Evolutionary conservation across 495 filamentous ascomycete genomes (phyloP).

Genomic region (Neurospora discreta): DNA sequence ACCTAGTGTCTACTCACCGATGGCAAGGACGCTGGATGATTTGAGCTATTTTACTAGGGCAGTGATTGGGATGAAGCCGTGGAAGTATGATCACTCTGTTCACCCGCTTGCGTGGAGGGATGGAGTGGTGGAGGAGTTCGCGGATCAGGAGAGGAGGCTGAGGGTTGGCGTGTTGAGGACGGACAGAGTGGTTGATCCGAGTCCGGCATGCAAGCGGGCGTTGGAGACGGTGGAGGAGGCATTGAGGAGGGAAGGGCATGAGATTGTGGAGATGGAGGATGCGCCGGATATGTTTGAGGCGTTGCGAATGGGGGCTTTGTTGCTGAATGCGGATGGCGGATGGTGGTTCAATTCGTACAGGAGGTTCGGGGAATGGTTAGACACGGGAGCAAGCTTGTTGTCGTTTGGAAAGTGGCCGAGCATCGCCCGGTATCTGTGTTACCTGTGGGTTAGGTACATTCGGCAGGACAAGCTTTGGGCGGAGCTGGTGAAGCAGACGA

Average conservation of each 20-base stretch:
- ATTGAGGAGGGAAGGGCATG: constrained; percentile 60
- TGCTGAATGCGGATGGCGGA: constrained; percentile 83
- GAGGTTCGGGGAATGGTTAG: constrained; percentile 66
- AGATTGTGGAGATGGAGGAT: constrained; percentile 55
- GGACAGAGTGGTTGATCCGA: constrained; percentile 81
- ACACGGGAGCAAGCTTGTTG: constrained; percentile 63
- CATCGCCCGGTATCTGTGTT: constrained; percentile 76
- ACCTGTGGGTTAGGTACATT: constrained; percentile 78
- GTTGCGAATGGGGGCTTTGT: constrained; percentile 66
- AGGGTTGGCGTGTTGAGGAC: constrained; percentile 67
- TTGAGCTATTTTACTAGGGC: constrained; percentile 74
- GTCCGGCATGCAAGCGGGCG: constrained; percentile 73
- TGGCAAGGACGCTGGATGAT: constrained; percentile 81
- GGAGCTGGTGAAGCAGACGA: constrained; percentile 59
- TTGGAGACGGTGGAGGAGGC: constrained; percentile 58
- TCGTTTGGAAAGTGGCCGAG: constrained; percentile 62
- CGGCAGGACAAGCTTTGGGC: constrained; percentile 67
- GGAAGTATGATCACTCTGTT: constrained; percentile 80
- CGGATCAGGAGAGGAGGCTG: constrained; percentile 47
- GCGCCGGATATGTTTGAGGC: constrained; percentile 60
- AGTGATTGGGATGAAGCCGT: constrained; percentile 75
- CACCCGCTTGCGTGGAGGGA: constrained; percentile 75
- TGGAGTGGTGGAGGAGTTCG: constrained; percentile 46
- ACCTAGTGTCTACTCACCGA: constrained; percentile 80
- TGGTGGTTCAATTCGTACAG: constrained; percentile 69